Percentiles rank a stretch among this genome's conserved stretches.
Conservation (phyloP, 2,329 filamentous ascomycete species). For the Cladosporium sp. region DNA sequence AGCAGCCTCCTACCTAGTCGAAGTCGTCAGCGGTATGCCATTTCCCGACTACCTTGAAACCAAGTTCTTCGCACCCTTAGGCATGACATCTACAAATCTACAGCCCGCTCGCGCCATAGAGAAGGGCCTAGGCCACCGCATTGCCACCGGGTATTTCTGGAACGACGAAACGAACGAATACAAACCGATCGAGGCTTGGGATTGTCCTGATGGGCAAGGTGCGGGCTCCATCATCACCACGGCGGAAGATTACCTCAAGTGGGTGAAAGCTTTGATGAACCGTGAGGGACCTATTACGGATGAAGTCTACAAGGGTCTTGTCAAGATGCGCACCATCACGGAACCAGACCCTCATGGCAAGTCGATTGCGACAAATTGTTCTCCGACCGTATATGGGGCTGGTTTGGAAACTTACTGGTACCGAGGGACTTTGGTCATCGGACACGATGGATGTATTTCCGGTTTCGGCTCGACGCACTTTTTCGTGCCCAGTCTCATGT, state of each 20-base stretch:
- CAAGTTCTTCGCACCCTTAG: conserved; percentile 43
- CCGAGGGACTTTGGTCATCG: conserved; percentile 26
- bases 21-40: conserved; percentile 36
- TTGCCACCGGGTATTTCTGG: conserved; percentile 31
- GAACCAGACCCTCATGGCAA: conserved; percentile 15
- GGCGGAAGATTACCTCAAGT: conserved; percentile 30
- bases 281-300: conserved; percentile 24
- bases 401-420: conserved; percentile 29
- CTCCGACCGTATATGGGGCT: conserved; percentile 23
- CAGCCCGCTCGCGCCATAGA: conserved; percentile 21
- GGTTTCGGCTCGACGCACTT: conserved; percentile 27
- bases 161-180: conserved; percentile 32
- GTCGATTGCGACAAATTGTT: conserved; percentile 14
- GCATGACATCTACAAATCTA: conserved; percentile 43
- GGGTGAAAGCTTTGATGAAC: conserved; percentile 28
- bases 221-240: conserved; percentile 41
- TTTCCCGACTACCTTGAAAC: conserved; percentile 40
- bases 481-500: conserved; percentile 26
- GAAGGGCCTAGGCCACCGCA: conserved; percentile 22
- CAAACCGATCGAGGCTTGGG: conserved; percentile 30
- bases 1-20: conserved; percentile 43
- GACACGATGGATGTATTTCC: conserved; percentile 27
- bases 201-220: conserved; percentile 34
- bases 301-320: conserved; percentile 23
- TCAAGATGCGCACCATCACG: conserved; percentile 23